Conservation (phyloP, 768 basidiomycete genomes). For the Phanerochaete sordida region DNA sequence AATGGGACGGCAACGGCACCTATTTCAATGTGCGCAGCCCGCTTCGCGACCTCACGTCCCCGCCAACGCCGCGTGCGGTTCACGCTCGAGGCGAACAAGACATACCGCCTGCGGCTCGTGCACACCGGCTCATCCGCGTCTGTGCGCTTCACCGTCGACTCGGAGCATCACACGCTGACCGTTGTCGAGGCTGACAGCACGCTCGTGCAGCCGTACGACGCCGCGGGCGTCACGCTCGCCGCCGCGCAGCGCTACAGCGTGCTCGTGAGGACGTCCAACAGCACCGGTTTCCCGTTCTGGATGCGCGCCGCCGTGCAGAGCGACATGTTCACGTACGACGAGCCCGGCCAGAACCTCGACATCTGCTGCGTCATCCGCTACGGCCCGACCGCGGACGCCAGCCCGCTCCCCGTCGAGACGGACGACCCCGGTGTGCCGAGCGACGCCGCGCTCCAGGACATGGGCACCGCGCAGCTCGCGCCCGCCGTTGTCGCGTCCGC, state of each 20-base stretch:
- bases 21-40: no score
- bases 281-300: no score
- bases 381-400: background rate
- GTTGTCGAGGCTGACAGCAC: conserved; percentile 49
- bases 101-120: conserved; percentile 47
- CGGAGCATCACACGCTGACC: conserved; percentile 40
- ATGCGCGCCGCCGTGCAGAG: conserved; percentile 23
- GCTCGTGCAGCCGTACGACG: conserved; percentile 34
- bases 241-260: conserved; percentile 51
- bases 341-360: conserved; percentile 9
- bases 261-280: conserved; percentile 37
- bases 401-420: conserved; percentile 2
- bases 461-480: conserved; percentile 10
- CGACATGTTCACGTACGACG: conserved; percentile 29
- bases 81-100: no score
- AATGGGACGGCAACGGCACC: conserved; percentile 28
- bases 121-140: conserved; percentile 46
- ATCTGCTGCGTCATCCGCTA: conserved; percentile 6
- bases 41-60: no score
- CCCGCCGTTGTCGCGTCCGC: conserved; percentile 6
- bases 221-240: conserved; percentile 36
- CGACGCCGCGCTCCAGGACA: background rate
- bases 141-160: conserved; percentile 42
- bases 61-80: no score
- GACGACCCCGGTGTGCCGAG: conserved; percentile 10